These are phyloP conservation scores for Clavulina sp. DNA, from an alignment of 768 basidiomycete genomes.

Conservation along the genomic window DNA sequence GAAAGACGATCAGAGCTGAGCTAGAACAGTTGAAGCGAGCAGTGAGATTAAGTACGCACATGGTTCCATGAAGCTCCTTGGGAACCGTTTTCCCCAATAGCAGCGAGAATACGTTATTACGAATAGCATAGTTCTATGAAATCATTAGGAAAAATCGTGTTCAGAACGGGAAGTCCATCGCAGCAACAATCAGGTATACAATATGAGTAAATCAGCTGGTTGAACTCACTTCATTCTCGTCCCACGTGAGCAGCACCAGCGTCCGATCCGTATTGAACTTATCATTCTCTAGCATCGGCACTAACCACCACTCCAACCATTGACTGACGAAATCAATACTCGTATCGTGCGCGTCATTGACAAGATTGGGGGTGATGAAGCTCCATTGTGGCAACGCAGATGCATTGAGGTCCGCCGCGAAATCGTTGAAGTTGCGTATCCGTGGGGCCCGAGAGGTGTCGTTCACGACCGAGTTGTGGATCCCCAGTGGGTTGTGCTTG, in stretches of 20 bases:
- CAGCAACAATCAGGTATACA: too few relatives aligned
- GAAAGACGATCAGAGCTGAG: too few relatives aligned
- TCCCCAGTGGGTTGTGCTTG: constrained; percentile 38
- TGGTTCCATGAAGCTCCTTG: constrained; percentile 22
- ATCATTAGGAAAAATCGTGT: too few relatives aligned
- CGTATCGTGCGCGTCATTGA: constrained; percentile 46
- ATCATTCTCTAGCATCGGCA: constrained; percentile 31
- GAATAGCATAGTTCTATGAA: background rate
- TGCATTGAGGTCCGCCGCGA: constrained; percentile 35
- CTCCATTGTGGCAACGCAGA: constrained; percentile 38
- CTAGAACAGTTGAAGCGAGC: too few relatives aligned
- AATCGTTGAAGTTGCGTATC: constrained; percentile 47
- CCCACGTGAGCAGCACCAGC: constrained; percentile 41
- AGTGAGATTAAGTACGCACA: background rate
- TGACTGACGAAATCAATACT: constrained; percentile 25
- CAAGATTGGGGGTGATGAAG: constrained; percentile 46
- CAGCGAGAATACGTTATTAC: constrained; percentile 30
- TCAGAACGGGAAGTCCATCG: too few relatives aligned
- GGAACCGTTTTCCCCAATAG: constrained; percentile 30
- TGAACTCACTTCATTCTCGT: constrained; percentile 31
- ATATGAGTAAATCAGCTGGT: too few relatives aligned
- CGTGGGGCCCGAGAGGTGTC: constrained; percentile 25
- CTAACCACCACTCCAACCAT: constrained; percentile 35
- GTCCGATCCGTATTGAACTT: constrained; percentile 36
- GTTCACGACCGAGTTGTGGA: constrained; percentile 33